Evolutionary conservation across 2,329 filamentous ascomycete genomes (phyloP).

Genomic region (Aureobasidium sp.): DNA sequence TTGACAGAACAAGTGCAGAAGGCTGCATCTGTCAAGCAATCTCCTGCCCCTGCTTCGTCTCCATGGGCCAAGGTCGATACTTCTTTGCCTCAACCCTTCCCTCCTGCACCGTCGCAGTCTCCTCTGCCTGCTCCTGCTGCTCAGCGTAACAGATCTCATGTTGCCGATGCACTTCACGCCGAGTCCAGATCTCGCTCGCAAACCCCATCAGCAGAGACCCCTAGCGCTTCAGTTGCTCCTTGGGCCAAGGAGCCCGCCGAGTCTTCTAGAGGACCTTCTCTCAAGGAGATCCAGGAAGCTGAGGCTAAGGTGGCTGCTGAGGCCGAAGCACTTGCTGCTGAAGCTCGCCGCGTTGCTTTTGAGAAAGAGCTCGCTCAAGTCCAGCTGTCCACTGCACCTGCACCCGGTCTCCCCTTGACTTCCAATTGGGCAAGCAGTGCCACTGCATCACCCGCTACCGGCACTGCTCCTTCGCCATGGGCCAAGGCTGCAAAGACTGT

Average conservation of each 20-base stretch:
- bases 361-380: constrained; percentile 69
- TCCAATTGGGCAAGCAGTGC: constrained; percentile 85
- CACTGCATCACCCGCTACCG: constrained; percentile 57
- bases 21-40: constrained; percentile 54
- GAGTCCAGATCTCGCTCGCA: constrained; percentile 66
- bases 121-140: constrained; percentile 83
- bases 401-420: constrained; percentile 73
- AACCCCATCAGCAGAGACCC: constrained; percentile 60
- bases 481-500: constrained; percentile 52
- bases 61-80: constrained; percentile 53
- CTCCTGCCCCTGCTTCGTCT: constrained; percentile 41
- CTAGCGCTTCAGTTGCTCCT: constrained; percentile 69
- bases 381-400: constrained; percentile 49
- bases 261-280: constrained; percentile 71
- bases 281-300: constrained; percentile 94
- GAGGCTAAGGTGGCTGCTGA: constrained; percentile 91
- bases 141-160: constrained; percentile 72
- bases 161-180: constrained; percentile 63
- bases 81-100: constrained; percentile 70
- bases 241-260: constrained; percentile 83
- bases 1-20: constrained; percentile 80
- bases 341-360: constrained; percentile 65
- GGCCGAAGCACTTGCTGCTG: constrained; percentile 70
- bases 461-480: constrained; percentile 52
- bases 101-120: constrained; percentile 65